A percentile compares a stretch with the other conserved stretches of the same genome.
Conservation (phyloP, 2,329 filamentous ascomycete genomes). For the Pseudogymnoascus pannorum region DNA sequence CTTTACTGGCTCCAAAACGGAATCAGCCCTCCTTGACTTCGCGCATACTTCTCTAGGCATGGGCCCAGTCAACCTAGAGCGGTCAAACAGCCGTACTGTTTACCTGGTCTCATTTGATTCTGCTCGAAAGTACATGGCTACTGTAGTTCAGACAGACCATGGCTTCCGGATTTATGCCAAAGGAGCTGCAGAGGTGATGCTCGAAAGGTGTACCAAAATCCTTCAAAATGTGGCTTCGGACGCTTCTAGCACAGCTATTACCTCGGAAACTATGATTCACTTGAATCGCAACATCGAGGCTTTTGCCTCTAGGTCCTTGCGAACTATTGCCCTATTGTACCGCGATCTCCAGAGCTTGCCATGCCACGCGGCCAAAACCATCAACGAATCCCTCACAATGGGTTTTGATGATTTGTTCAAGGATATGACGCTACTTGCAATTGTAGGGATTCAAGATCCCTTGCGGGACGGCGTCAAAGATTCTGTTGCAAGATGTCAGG, state of each 20-base stretch:
- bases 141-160: slow-evolving; percentile 43
- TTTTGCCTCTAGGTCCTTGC: slow-evolving; percentile 34
- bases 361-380: background rate
- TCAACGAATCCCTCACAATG: background rate
- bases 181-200: slow-evolving; percentile 58
- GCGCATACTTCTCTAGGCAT: slow-evolving; percentile 57
- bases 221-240: slow-evolving; percentile 34
- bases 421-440: slow-evolving; percentile 59
- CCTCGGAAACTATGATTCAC: slow-evolving; percentile 22
- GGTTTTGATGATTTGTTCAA: slow-evolving; percentile 18
- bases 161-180: slow-evolving; percentile 49
- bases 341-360: slow-evolving; percentile 35
- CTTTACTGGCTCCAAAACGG: slow-evolving; percentile 67
- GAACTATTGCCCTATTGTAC: slow-evolving; percentile 36
- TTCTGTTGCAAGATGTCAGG: slow-evolving; percentile 65
- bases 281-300: slow-evolving; percentile 29
- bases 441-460: slow-evolving; percentile 78
- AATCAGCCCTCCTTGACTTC: slow-evolving; percentile 61
- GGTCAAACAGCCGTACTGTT: slow-evolving; percentile 49
- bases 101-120: slow-evolving; percentile 34
- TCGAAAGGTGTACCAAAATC: slow-evolving; percentile 41
- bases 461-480: slow-evolving; percentile 65
- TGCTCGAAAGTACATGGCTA: slow-evolving; percentile 58
- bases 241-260: slow-evolving; percentile 52
- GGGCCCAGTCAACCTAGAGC: slow-evolving; percentile 51